Base-by-base conservation (phyloP, 108 stramenopile genomes). In the Epipyxis sp. region DNA sequence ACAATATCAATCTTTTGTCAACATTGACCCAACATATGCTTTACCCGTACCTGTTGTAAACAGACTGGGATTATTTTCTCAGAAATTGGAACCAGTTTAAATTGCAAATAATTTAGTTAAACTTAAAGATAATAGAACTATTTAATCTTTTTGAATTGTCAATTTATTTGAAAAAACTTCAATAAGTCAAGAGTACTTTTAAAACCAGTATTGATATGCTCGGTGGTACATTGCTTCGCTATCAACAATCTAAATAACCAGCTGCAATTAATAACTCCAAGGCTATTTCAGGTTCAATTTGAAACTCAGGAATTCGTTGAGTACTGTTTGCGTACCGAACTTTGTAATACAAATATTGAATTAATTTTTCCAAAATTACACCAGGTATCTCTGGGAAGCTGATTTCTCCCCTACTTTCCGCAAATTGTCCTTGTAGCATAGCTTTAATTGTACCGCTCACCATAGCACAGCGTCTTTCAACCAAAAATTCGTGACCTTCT, bases 241-340 rank as follows among this genome's bases (percentile, higher is more conserved):
- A 50, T 71, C 81, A 90, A 61, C 88, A 89, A 54, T 90, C 88
- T 25, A 90, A 78, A 74, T 86, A 90, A 59, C 88, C 88, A 1
- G 87, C 84, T 1, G 88, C 87, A 87, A 90, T 90, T 20, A 90
- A 76, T 35, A 90, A 71, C 42, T 90, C 89, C 29, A 87, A 34
- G 27, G 87, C 87, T 2, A 88, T 50, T 77, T 89, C 89, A 2
- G 89, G 89, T 50, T 90, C 88, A 44, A 88, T 88, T 2, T 41
- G 32, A 45, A 90, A 90, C 59, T 90, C 88, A 1, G 89, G 89
- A 42, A 88, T 86, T 1, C 81, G 81, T 0, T 65, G 29, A 16
- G 69, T 78, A 50, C 77, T 74, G 79, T 89, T 89, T 1, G 81
- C 86, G 79, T 89, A 86, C 32, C 69, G 40, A 29, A 85, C 86